Percentiles rank a stretch among this genome's conserved stretches.
These are phyloP conservation scores for Boeremia exigua DNA, from an alignment of 2,329 filamentous ascomycete species.

Conservation along the genomic window DNA sequence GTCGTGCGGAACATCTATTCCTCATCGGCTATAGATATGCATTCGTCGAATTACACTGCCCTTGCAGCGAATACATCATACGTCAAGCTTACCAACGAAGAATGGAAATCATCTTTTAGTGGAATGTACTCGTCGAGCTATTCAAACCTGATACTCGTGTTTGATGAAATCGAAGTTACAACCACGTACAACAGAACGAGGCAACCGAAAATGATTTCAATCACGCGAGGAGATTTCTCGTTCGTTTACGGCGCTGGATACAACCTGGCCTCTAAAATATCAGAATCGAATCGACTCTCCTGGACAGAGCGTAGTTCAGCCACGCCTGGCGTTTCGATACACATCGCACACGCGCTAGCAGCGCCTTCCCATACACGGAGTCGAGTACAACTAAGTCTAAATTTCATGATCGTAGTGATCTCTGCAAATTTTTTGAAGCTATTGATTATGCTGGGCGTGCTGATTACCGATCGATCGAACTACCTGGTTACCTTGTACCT, in stretches of 20 bases:
- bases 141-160: background rate
- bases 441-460: conserved; percentile 15
- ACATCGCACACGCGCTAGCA: conserved; percentile 14
- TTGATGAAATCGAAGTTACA: background rate
- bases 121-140: background rate
- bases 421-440: conserved; percentile 20
- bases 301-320: background rate
- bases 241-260: background rate
- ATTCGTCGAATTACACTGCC: background rate
- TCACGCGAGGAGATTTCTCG: background rate
- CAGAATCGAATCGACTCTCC: background rate
- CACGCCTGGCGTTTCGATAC: background rate
- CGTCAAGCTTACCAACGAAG: background rate
- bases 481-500: background rate
- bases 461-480: background rate
- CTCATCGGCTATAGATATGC: background rate
- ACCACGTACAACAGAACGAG: background rate
- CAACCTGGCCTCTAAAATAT: background rate
- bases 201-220: background rate
- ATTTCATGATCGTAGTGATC: conserved; percentile 27
- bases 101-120: background rate
- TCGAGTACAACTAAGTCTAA: conserved; percentile 24
- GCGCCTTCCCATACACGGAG: background rate
- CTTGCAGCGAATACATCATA: background rate
- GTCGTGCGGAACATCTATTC: background rate